Percentiles rank a stretch among this genome's conserved stretches.
phyloP scores from a whole-genome alignment of 73 alveolate species.

The Paramecium primaurelia region DNA sequence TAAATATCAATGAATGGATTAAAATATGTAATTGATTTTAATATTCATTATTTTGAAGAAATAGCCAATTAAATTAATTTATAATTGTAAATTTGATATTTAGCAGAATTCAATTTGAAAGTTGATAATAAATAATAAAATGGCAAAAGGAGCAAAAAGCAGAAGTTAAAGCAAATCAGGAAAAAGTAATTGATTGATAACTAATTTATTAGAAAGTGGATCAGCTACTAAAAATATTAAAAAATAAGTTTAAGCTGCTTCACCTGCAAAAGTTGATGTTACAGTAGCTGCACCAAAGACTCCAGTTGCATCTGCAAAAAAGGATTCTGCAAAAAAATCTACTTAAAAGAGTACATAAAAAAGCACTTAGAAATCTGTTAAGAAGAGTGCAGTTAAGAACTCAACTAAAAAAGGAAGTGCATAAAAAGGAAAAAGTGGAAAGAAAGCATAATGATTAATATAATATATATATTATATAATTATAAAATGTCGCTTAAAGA shows the following conservation, averaged over 20 bases:
- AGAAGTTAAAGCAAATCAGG: conserved; percentile 45
- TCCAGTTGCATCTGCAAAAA: conserved; percentile 44
- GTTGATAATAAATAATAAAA: background rate
- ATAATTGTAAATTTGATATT: background rate
- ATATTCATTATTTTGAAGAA: background rate
- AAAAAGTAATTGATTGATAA: background rate
- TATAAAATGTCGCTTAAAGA: conserved; percentile 56
- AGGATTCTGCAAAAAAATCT: conserved; percentile 5
- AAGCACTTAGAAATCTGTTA: background rate
- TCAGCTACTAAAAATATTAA: background rate
- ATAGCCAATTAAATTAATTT: conserved; percentile 6
- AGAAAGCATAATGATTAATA: background rate
- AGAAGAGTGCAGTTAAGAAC: conserved; percentile 17
- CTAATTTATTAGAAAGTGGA: background rate
- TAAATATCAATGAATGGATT: background rate
- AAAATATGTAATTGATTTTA: background rate
- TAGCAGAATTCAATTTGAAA: background rate
- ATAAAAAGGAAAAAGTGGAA: background rate
- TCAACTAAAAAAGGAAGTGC: conserved; percentile 17
- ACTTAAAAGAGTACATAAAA: background rate
- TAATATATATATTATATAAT: background rate
- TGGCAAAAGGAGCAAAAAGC: conserved; percentile 8
- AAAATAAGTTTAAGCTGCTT: background rate
- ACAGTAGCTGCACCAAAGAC: background rate
- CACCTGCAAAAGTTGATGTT: conserved; percentile 10